Conservation (phyloP, 306 rosid species). For the Acacia acuminata region DNA sequence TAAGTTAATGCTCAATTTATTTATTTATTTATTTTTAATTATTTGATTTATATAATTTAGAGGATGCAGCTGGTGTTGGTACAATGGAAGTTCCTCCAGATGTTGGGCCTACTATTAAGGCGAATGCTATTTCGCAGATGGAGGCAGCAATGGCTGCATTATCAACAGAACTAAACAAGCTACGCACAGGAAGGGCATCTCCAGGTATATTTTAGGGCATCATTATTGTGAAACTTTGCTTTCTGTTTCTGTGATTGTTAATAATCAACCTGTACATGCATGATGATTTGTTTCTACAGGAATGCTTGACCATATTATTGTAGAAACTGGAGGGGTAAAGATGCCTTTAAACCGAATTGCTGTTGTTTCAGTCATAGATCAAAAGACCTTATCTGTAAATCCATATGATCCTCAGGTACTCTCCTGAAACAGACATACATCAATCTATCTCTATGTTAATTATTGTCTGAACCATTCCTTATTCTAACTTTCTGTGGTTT, state of each 20-base stretch:
- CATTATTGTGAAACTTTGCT: background rate
- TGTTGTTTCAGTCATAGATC: slow-evolving; percentile 82
- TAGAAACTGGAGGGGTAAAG: slow-evolving; percentile 81
- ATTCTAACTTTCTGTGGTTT: background rate
- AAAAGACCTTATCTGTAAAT: slow-evolving; percentile 80
- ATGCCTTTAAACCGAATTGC: slow-evolving; percentile 80
- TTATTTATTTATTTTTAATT: no score
- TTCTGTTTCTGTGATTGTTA: background rate
- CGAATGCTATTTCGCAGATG: slow-evolving; percentile 75
- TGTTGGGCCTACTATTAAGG: slow-evolving; percentile 69
- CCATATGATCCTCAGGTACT: slow-evolving; percentile 83
- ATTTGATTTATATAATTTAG: slow-evolving; percentile 42
- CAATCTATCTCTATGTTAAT: background rate
- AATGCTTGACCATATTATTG: slow-evolving; percentile 95
- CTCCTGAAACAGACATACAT: background rate
- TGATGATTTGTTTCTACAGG: slow-evolving; percentile 50
- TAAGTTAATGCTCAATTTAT: background rate
- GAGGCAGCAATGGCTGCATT: slow-evolving; percentile 76
- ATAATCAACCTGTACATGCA: slow-evolving; percentile 3
- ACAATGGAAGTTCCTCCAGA: slow-evolving; percentile 60
- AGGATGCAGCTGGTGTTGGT: slow-evolving; percentile 61
- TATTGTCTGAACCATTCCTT: background rate
- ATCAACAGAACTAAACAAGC: slow-evolving; percentile 70
- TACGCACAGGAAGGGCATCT: slow-evolving; percentile 92
- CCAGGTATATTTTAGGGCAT: slow-evolving; percentile 54